Percentiles rank a stretch among this genome's conserved stretches.
These are phyloP conservation scores for Ceratocystis eucalypticola DNA, from an alignment of 2,329 filamentous ascomycete genomes.

Conservation along the genomic window DNA sequence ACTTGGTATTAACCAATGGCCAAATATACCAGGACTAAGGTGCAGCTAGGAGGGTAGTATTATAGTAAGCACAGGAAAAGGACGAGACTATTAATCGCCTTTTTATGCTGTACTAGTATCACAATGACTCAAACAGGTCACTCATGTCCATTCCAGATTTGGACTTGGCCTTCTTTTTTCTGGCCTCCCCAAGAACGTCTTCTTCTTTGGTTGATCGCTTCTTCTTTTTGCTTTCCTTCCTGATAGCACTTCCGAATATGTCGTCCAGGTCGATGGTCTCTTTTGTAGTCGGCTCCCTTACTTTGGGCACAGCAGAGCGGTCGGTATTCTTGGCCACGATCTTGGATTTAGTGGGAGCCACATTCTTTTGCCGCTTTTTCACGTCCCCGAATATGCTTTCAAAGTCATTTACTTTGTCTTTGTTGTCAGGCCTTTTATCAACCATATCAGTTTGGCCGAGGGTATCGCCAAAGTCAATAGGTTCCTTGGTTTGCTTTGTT, in stretches of 20 bases:
- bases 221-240: conserved; percentile 24
- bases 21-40: background rate
- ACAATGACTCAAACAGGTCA: conserved; percentile 47
- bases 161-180: conserved; percentile 43
- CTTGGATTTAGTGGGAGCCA: background rate
- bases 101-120: background rate
- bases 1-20: background rate
- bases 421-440: background rate
- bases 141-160: conserved; percentile 29
- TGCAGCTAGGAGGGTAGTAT: background rate
- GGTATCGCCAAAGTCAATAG: background rate
- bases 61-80: background rate
- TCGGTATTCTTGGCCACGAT: background rate
- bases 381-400: conserved; percentile 5
- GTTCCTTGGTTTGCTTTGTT: background rate
- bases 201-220: conserved; percentile 22
- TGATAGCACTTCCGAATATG: conserved; percentile 11
- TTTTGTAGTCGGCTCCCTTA: background rate
- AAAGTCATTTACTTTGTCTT: background rate
- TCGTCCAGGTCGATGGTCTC: conserved; percentile 11
- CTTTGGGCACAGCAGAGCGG: background rate
- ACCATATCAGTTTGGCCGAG: background rate
- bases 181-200: conserved; percentile 21
- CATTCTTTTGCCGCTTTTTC: background rate
- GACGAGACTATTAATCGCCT: background rate